Conservation (phyloP, 208 protist species). For the Angomonas deanei region DNA sequence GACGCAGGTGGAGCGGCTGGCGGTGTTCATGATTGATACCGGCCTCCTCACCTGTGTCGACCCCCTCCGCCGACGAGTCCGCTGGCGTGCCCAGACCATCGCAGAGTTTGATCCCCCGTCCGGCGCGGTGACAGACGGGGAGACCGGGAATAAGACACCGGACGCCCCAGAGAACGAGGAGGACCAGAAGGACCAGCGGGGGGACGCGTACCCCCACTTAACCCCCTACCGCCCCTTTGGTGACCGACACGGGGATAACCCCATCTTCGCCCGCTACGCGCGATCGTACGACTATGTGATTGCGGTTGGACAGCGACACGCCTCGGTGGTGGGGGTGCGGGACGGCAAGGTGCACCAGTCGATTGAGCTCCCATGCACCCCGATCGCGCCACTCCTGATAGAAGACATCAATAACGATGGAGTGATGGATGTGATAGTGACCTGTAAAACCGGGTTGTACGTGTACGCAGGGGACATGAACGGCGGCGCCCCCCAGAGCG, state of each 20-base stretch:
- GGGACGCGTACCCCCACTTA: slow-evolving; percentile 58
- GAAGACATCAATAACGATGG: slow-evolving; percentile 87
- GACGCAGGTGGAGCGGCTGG: slow-evolving; percentile 67
- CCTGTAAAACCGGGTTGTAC: slow-evolving; percentile 27
- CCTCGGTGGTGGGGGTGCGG: slow-evolving; percentile 54
- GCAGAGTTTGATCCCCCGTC: slow-evolving; percentile 30
- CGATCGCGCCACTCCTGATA: slow-evolving; percentile 71
- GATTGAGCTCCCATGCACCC: slow-evolving; percentile 39
- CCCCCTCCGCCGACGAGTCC: slow-evolving; percentile 58
- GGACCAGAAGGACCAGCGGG: slow-evolving; percentile 16
- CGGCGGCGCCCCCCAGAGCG: slow-evolving; percentile 65
- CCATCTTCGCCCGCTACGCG: slow-evolving; percentile 34
- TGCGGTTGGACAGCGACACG: slow-evolving; percentile 60
- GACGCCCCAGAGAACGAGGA: neutral
- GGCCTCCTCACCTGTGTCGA: slow-evolving; percentile 82
- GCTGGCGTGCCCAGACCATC: slow-evolving; percentile 77
- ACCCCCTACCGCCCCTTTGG: slow-evolving; percentile 65
- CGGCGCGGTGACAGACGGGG: neutral
- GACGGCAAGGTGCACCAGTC: slow-evolving; percentile 57
- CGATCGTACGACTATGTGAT: slow-evolving; percentile 56
- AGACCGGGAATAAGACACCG: neutral
- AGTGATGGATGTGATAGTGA: slow-evolving; percentile 82
- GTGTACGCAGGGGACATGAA: slow-evolving; percentile 62
- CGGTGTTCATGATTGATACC: slow-evolving; percentile 80
- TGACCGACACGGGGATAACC: slow-evolving; percentile 35